phyloP scores from a whole-genome alignment of 768 basidiomycete genomes.

The Mycena galopus region DNA sequence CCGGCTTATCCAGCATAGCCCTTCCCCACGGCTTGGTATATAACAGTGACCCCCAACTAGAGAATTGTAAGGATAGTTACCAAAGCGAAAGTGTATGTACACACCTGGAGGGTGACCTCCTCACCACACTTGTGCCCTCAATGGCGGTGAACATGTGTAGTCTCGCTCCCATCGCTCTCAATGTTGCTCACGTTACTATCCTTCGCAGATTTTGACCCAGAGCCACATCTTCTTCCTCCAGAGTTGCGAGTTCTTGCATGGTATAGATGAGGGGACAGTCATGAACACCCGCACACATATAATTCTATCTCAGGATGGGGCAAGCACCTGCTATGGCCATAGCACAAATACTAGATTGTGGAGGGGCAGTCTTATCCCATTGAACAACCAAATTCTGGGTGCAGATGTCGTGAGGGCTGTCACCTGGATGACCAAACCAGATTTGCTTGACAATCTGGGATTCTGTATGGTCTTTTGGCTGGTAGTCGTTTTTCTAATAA shows the following conservation, averaged over 20 bases:
- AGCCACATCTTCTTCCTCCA: not conserved
- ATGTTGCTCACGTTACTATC: too few relatives aligned
- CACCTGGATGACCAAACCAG: not conserved
- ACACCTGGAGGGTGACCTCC: not conserved
- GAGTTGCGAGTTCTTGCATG: not conserved
- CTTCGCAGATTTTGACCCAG: too few relatives aligned
- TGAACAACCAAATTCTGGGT: not conserved
- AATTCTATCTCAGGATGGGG: not conserved
- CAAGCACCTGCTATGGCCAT: not conserved
- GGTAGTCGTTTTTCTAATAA: not conserved
- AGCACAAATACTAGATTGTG: not conserved
- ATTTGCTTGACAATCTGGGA: not conserved
- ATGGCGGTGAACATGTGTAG: too few relatives aligned
- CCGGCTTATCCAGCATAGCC: too few relatives aligned
- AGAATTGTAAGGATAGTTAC: not conserved
- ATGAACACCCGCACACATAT: not conserved
- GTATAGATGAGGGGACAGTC: not conserved
- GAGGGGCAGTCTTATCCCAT: not conserved
- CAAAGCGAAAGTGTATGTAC: not conserved
- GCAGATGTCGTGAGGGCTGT: not conserved
- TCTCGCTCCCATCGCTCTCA: too few relatives aligned
- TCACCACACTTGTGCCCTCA: too few relatives aligned
- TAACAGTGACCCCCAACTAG: slow-evolving; percentile 12
- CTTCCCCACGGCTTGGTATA: too few relatives aligned
- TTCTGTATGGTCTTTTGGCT: not conserved